Evolutionary conservation across 2,329 filamentous ascomycete species (phyloP), one percentile per base, ranked within the genome.

Genomic region (Pseudogymnoascus sp.): DNA sequence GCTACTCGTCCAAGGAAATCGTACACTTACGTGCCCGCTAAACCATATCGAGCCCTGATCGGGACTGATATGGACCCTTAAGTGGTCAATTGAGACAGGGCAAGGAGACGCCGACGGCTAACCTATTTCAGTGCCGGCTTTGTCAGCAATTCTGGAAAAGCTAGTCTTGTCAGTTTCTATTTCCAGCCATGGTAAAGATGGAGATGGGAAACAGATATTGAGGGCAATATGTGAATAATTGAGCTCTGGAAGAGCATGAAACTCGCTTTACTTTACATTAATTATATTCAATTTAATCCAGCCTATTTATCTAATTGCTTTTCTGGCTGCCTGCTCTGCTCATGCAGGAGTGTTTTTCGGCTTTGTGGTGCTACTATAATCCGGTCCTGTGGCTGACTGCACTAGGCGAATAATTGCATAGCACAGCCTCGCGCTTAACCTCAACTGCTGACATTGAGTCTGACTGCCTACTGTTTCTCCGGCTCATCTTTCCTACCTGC

Each of bases 401-500:
- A 17, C 44, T 51, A 51, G 44, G 44, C 27, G 17, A 51, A 51
- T 31, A 51, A 51, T 51, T 51, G 44, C 44, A 51, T 51, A 51
- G 44, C 44, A 51, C 44, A 51, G 44, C 44, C 44, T 51, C 44
- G 44, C 44, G 44, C 44, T 51, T 51, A 51, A 51, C 44, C 44
- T 51, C 44, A 51, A 51, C 44, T 51, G 44, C 27, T 51, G 27
- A 51, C 27, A 51, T 31, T n/a, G 27, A 27, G 15, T 51, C 44
- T 51, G 25, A 51, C 44, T 51, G 44, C 44, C 44, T 51, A n/a
- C 42, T n/a, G 17, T 44, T 51, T 29, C 41, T 17, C 44, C 44
- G 27, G 44, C 44, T 51, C 44, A 33, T 5, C 27, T 51, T 51
- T 51, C 44, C 44, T 51, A 31, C n/a, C 27, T 51, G 44, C 44